These are phyloP conservation scores for Mariannaea elegans DNA, from an alignment of 2,329 filamentous ascomycete genomes.

Conservation along the genomic window DNA sequence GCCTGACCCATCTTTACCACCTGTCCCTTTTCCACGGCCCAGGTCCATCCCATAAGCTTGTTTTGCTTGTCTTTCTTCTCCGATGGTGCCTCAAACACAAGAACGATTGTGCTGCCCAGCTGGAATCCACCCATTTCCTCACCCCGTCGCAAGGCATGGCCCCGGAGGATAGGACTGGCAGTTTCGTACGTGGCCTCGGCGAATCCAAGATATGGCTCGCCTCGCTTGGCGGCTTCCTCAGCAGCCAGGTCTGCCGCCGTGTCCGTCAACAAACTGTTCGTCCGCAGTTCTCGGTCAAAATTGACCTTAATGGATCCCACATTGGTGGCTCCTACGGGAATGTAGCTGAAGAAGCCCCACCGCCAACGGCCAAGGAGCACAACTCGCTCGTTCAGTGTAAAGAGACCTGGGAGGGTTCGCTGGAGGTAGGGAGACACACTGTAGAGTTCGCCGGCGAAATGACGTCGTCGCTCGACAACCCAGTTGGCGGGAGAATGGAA, in stretches of 20 bases:
- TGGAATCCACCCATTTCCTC: slow-evolving; percentile 99
- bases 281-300: slow-evolving; percentile 92
- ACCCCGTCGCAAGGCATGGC: slow-evolving; percentile 83
- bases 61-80: slow-evolving; percentile 62
- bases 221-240: slow-evolving; percentile 76
- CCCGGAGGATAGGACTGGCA: slow-evolving; percentile 80
- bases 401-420: slow-evolving; percentile 89
- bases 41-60: slow-evolving; percentile 77
- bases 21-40: slow-evolving; percentile 88
- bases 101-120: slow-evolving; percentile 90
- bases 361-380: slow-evolving; percentile 94
- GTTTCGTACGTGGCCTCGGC: slow-evolving; percentile 88
- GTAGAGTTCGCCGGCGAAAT: slow-evolving; percentile 96
- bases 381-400: slow-evolving; percentile 95
- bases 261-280: slow-evolving; percentile 91
- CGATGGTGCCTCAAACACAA: slow-evolving; percentile 93
- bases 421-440: slow-evolving; percentile 95
- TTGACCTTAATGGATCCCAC: slow-evolving; percentile 97
- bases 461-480: slow-evolving; percentile 94
- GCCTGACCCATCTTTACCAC: slow-evolving; percentile 89
- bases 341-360: slow-evolving; percentile 97
- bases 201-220: slow-evolving; percentile 89
- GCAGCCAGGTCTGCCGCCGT: slow-evolving; percentile 90
- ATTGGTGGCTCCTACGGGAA: slow-evolving; percentile 95
- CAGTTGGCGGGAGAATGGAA: slow-evolving; percentile 96